Percentiles rank a stretch among this genome's conserved stretches.
Conservation (phyloP, 164 flowering plant genomes). For the Sextonia rubra region DNA sequence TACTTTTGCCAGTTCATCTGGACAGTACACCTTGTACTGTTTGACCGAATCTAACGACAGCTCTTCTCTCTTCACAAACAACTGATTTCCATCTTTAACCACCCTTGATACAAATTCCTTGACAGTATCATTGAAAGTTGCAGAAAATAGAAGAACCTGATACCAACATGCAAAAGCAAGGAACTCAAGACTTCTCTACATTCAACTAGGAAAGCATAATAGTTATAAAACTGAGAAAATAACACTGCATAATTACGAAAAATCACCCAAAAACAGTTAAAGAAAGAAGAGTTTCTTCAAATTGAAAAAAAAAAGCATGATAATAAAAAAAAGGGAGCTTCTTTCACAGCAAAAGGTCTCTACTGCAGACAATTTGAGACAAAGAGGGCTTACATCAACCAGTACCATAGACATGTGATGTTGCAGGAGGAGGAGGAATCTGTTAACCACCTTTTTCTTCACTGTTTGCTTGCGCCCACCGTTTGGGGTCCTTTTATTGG, state of each 20-base stretch:
- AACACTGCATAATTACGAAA: neutral
- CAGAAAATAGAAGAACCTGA: slow-evolving; percentile 92
- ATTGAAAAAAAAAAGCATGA: neutral
- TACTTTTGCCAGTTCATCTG: slow-evolving; percentile 68
- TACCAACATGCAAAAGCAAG: neutral
- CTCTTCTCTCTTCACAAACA: slow-evolving; percentile 93
- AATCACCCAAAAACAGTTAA: neutral
- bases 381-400: too few species aligned
- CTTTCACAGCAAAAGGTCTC: too few species aligned
- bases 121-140: slow-evolving; percentile 81
- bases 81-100: slow-evolving; percentile 64
- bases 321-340: too few species aligned
- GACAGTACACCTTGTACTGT: slow-evolving; percentile 85
- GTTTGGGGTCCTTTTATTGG: too few species aligned
- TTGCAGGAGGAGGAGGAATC: too few species aligned
- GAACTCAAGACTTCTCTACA: slow-evolving; percentile 1
- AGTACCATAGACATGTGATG: neutral
- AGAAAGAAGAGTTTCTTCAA: neutral
- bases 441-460: too few species aligned
- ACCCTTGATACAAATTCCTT: slow-evolving; percentile 65
- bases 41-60: slow-evolving; percentile 76
- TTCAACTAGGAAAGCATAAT: neutral
- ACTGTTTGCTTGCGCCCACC: too few species aligned
- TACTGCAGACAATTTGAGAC: too few species aligned
- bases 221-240: too few species aligned